A percentile compares a stretch with the other conserved stretches of the same genome.
These are phyloP conservation scores for Lactarius sp. DNA, from an alignment of 768 basidiomycete species.

Conservation along the genomic window DNA sequence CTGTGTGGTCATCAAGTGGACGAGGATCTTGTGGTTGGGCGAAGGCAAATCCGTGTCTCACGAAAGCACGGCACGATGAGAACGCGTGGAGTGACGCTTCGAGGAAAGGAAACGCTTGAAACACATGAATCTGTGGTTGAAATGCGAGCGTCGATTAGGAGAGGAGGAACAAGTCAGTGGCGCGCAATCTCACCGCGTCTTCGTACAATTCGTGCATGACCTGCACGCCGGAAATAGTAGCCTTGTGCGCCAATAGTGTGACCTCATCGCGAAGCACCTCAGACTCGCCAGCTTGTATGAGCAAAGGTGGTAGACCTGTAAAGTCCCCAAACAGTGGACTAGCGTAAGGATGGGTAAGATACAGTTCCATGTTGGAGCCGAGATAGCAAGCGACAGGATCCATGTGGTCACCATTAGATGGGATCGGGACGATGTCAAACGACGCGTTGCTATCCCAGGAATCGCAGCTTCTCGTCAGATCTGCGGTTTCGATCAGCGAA, in stretches of 20 bases:
- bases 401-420: constrained; percentile 72
- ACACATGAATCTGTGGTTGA: constrained; percentile 72
- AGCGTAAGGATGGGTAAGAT: constrained; percentile 93
- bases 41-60: constrained; percentile 52
- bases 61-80: constrained; percentile 64
- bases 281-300: constrained; percentile 90
- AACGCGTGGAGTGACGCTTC: constrained; percentile 62
- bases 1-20: constrained; percentile 48
- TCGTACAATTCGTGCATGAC: constrained; percentile 87
- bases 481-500: constrained; percentile 36
- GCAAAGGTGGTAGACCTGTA: constrained; percentile 76
- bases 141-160: not conserved
- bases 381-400: constrained; percentile 95
- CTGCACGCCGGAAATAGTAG: constrained; percentile 76
- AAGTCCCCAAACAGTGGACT: constrained; percentile 93
- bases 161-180: not conserved
- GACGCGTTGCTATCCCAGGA: constrained; percentile 93
- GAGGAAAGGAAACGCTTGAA: constrained; percentile 83
- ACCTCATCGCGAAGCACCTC: constrained; percentile 96
- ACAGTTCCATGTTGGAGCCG: constrained; percentile 71
- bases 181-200: constrained; percentile 62
- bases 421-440: constrained; percentile 79
- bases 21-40: constrained; percentile 47
- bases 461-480: constrained; percentile 94
- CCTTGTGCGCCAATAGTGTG: constrained; percentile 89